Evolutionary conservation across 176 grass and related monocot genomes (phyloP).

Genomic region (Musa itinerans): DNA sequence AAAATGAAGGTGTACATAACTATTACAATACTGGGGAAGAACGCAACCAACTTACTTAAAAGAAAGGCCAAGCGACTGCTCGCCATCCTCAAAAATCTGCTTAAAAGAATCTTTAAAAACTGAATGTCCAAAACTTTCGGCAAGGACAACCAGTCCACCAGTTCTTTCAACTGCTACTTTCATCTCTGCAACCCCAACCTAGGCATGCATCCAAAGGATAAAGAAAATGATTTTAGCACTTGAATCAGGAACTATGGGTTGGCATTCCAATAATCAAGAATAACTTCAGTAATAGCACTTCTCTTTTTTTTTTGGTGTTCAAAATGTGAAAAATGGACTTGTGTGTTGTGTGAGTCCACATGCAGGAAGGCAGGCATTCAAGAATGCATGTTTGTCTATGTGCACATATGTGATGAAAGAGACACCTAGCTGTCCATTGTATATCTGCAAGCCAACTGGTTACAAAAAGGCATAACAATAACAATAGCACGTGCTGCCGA

Average conservation of each 20-base stretch:
- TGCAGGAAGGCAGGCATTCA: too few relatives aligned
- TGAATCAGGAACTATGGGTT: too few relatives aligned
- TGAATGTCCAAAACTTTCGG: slow-evolving; percentile 96
- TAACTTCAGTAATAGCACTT: too few relatives aligned
- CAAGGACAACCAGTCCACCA: slow-evolving; percentile 90
- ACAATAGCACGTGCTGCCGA: background rate
- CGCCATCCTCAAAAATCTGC: slow-evolving; percentile 71
- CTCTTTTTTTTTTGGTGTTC: too few relatives aligned
- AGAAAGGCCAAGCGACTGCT: slow-evolving; percentile 84
- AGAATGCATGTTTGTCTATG: too few relatives aligned
- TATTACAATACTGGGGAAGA: too few relatives aligned
- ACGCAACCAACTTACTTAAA: slow-evolving; percentile 67
- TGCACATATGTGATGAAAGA: background rate
- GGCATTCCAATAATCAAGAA: too few relatives aligned
- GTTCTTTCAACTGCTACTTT: slow-evolving; percentile 97
- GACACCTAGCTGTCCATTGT: background rate
- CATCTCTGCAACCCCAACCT: slow-evolving; percentile 97
- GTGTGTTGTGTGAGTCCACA: too few relatives aligned
- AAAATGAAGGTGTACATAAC: too few relatives aligned
- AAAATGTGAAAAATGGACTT: too few relatives aligned
- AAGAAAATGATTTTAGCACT: slow-evolving; percentile 1
- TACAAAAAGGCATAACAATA: background rate
- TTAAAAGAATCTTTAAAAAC: slow-evolving; percentile 99
- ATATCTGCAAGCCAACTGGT: background rate
- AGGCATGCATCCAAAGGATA: slow-evolving; percentile 14